These are phyloP conservation scores for Picochlorum costavermella DNA, from an alignment of 139 green algal genomes.

Conservation along the genomic window DNA sequence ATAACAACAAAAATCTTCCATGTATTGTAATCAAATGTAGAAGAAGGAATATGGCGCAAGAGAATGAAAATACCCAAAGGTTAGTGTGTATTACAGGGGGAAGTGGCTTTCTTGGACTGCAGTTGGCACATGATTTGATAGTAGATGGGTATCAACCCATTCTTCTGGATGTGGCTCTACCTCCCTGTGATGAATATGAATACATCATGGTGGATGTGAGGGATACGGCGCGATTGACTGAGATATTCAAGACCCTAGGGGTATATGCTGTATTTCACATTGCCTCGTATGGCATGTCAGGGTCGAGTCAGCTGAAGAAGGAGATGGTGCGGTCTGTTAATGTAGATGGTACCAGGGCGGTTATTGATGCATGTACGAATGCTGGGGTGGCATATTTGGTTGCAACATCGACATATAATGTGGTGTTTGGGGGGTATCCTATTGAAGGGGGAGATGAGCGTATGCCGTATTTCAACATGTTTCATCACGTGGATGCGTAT, in stretches of 20 bases:
- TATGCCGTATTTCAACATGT: slow-evolving; percentile 13
- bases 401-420: slow-evolving; percentile 35
- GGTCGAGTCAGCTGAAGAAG: slow-evolving; percentile 17
- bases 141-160: too few relatives aligned
- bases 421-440: slow-evolving; percentile 15
- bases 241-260: background rate
- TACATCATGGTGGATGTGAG: background rate
- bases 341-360: slow-evolving; percentile 29
- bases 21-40: too few relatives aligned
- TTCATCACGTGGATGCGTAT: slow-evolving; percentile 22
- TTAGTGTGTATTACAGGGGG: too few relatives aligned
- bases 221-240: background rate
- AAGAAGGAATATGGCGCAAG: too few relatives aligned
- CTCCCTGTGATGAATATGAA: background rate
- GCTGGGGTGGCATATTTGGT: slow-evolving; percentile 29
- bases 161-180: too few relatives aligned
- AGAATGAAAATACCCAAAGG: too few relatives aligned
- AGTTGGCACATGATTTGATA: too few relatives aligned
- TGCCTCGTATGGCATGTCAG: slow-evolving; percentile 40
- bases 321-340: slow-evolving; percentile 21
- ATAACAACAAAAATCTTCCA: too few relatives aligned
- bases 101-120: too few relatives aligned
- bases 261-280: slow-evolving; percentile 33
- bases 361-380: slow-evolving; percentile 25
- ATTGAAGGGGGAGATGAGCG: slow-evolving; percentile 29